Evolutionary conservation across 2,329 filamentous ascomycete genomes (phyloP).

Genomic region (Stemphylium lycopersici): DNA sequence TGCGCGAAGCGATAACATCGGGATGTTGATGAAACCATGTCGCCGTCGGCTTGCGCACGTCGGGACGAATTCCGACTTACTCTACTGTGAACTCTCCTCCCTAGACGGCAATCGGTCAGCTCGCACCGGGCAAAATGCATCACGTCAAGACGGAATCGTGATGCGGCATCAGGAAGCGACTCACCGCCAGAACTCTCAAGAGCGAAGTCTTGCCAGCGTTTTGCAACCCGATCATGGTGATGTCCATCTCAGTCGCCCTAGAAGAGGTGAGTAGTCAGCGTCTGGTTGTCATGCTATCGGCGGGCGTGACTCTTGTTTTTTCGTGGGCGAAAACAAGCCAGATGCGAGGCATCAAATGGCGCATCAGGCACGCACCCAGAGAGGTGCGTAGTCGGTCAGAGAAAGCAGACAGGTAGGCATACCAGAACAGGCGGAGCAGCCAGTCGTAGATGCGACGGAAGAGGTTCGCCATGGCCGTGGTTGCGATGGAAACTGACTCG

Average conservation of each 20-base stretch:
- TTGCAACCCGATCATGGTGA: conserved; percentile 97
- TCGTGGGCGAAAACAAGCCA: conserved; percentile 23
- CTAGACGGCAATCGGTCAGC: conserved; percentile 58
- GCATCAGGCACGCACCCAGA: conserved; percentile 37
- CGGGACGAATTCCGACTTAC: conserved; percentile 65
- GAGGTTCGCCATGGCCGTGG: conserved; percentile 76
- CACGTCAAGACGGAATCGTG: conserved; percentile 34
- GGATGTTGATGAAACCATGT: conserved; percentile 35
- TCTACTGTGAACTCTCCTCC: conserved; percentile 98
- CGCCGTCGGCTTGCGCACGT: conserved; percentile 35
- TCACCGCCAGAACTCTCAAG: conserved; percentile 90
- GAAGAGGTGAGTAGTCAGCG: conserved; percentile 30
- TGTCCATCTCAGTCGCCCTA: conserved; percentile 99
- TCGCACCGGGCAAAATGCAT: conserved; percentile 24
- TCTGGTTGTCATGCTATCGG: conserved; percentile 16
- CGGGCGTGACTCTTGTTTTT: conserved; percentile 26
- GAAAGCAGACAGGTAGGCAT: conserved; percentile 48
- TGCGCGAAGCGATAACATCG: conserved; percentile 37
- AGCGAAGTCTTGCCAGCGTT: conserved; percentile 98
- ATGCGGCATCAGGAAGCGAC: conserved; percentile 53
- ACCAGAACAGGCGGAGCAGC: conserved; percentile 98
- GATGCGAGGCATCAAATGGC: conserved; percentile 33
- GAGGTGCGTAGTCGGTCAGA: conserved; percentile 15
- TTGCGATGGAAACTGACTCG: conserved; percentile 42
- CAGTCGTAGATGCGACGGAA: conserved; percentile 98